phyloP scores from a whole-genome alignment of 768 basidiomycete species.

The Suillus fuscotomentosus region DNA sequence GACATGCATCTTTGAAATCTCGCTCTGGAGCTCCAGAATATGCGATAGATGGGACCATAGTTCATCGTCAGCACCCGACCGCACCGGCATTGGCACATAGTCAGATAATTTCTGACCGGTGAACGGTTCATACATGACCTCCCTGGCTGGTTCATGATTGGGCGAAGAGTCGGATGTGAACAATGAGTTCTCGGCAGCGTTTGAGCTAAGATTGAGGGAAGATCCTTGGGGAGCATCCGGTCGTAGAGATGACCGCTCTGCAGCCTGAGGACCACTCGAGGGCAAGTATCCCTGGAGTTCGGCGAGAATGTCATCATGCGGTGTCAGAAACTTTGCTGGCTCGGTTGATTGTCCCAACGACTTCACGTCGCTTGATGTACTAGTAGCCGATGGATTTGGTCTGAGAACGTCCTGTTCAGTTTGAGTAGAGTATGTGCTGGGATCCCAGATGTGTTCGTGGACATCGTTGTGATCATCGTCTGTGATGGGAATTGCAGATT shows the following conservation, averaged over 20 bases:
- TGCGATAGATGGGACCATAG: constrained; percentile 68
- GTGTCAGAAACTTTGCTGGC: constrained; percentile 36
- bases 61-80: constrained; percentile 37
- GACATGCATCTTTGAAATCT: constrained; percentile 69
- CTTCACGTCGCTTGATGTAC: constrained; percentile 10
- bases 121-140: constrained; percentile 33
- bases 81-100: constrained; percentile 10
- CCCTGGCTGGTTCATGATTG: constrained; percentile 5
- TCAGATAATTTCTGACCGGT: constrained; percentile 28
- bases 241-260: constrained; percentile 10
- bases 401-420: constrained; percentile 14
- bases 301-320: constrained; percentile 63
- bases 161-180: constrained; percentile 3
- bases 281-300: constrained; percentile 41
- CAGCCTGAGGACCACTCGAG: constrained; percentile 11
- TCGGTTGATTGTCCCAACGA: constrained; percentile 7
- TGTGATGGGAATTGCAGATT: constrained; percentile 21
- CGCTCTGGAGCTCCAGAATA: constrained; percentile 70
- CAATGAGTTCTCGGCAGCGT: constrained; percentile 8
- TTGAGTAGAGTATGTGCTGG: constrained; percentile 20
- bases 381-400: constrained; percentile 7
- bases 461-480: constrained; percentile 11
- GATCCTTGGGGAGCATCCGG: constrained; percentile 1
- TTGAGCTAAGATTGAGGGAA: constrained; percentile 4
- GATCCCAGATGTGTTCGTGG: constrained; percentile 24